These are phyloP conservation scores for Lumnitzera racemosa DNA, from an alignment of 345 rosid species.

Conservation along the genomic window DNA sequence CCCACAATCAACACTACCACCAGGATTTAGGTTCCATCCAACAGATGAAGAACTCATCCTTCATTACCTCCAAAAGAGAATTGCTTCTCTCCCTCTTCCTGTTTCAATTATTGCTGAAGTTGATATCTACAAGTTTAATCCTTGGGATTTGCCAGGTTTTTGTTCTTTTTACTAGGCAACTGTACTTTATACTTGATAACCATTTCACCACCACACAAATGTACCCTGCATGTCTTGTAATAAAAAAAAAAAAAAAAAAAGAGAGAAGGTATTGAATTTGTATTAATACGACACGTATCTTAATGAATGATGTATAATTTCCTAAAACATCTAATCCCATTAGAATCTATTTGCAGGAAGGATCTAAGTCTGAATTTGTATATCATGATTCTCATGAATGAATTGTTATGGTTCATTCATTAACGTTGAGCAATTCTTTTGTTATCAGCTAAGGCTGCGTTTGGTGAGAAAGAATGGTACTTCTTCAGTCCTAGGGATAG, in stretches of 20 bases:
- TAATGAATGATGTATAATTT: no score
- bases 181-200: background rate
- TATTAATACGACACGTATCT: no score
- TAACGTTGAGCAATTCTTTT: no score
- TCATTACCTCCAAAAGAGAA: slow-evolving; percentile 71
- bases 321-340: no score
- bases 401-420: no score
- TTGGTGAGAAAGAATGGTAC: slow-evolving; percentile 98
- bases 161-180: no score
- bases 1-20: slow-evolving; percentile 75
- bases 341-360: no score
- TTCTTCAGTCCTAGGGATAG: slow-evolving; percentile 96
- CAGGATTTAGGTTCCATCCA: slow-evolving; percentile 96
- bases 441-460: slow-evolving; percentile 53
- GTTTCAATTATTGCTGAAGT: slow-evolving; percentile 88
- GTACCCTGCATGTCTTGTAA: background rate
- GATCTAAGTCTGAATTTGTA: no score
- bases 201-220: no score
- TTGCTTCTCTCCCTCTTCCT: slow-evolving; percentile 55
- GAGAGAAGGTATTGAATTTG: no score
- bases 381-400: no score
- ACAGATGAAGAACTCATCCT: slow-evolving; percentile 96
- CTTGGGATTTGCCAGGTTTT: slow-evolving; percentile 89
- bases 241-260: no score
- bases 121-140: slow-evolving; percentile 88